phyloP scores from a whole-genome alignment of 164 flowering plant species.

The Annona squamosa region DNA sequence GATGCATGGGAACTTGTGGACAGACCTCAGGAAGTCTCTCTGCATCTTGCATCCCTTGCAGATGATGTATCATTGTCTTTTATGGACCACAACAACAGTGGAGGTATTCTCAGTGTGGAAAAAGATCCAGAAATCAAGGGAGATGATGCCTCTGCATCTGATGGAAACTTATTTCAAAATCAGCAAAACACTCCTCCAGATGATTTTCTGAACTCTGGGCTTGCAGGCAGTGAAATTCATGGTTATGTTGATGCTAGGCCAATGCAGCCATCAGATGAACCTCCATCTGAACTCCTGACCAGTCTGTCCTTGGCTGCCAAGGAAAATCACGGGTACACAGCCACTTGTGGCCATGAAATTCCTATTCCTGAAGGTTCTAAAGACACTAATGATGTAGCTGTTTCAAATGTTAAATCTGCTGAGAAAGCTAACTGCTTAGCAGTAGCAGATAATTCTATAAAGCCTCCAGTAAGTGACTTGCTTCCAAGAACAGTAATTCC shows the following conservation, averaged over 20 bases:
- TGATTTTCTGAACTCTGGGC: background rate
- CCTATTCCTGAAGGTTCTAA: constrained; percentile 19
- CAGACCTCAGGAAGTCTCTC: constrained; percentile 2
- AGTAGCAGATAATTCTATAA: background rate
- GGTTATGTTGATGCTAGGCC: constrained; percentile 7
- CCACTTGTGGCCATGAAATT: constrained; percentile 13
- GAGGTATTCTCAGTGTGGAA: background rate
- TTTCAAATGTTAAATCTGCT: constrained; percentile 1
- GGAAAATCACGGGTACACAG: constrained; percentile 3
- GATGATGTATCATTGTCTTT: background rate
- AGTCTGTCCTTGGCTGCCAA: constrained; percentile 12
- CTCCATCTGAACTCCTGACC: background rate
- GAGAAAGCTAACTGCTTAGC: background rate
- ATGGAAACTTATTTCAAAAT: constrained; percentile 11
- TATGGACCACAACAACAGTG: constrained; percentile 4
- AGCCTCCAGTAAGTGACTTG: constrained; percentile 4
- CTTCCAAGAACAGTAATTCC: background rate
- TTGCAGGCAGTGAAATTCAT: background rate
- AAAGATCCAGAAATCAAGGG: constrained; percentile 15
- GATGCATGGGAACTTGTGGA: constrained; percentile 3
- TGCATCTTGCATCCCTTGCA: constrained; percentile 6
- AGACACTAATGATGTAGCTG: constrained; percentile 10
- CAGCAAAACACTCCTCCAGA: constrained; percentile 1
- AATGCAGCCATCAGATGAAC: background rate
- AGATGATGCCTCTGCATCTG: constrained; percentile 13